These are phyloP conservation scores for Argentina anserina DNA, from an alignment of 306 rosid species.

Conservation along the genomic window DNA sequence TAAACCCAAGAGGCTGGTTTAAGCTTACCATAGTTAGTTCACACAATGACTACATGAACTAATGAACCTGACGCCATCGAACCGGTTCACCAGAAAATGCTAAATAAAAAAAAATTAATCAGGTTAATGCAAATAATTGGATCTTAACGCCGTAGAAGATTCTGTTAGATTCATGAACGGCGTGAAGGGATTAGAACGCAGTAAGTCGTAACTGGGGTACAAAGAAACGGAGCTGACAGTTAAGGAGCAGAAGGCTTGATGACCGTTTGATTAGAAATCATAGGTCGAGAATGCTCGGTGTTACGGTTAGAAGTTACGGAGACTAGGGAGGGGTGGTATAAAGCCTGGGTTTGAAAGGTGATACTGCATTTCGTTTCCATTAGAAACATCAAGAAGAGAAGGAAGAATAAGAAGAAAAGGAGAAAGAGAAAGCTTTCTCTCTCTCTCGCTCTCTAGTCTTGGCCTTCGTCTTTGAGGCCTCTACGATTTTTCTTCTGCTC, in stretches of 20 bases:
- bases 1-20: constrained; percentile 20
- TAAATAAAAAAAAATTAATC: neutral
- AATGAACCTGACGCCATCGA: neutral
- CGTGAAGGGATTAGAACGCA: constrained; percentile 18
- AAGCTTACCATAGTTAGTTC: constrained; percentile 36
- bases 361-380: constrained; percentile 55
- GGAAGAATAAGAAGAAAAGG: constrained; percentile 8
- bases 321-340: constrained; percentile 42
- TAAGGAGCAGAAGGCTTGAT: constrained; percentile 1
- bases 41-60: neutral
- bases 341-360: constrained; percentile 37
- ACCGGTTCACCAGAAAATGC: constrained; percentile 29
- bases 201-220: constrained; percentile 33
- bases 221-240: constrained; percentile 38
- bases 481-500: constrained; percentile 7
- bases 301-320: constrained; percentile 45
- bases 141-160: constrained; percentile 34
- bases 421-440: constrained; percentile 11
- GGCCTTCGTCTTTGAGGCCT: constrained; percentile 12
- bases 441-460: constrained; percentile 32
- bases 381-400: constrained; percentile 22
- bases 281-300: constrained; percentile 32
- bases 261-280: constrained; percentile 44
- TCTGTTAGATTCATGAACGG: constrained; percentile 36
- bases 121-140: neutral